Conservation (phyloP, 2,329 filamentous ascomycete species). For the Pseudogymnoascus pannorum region DNA sequence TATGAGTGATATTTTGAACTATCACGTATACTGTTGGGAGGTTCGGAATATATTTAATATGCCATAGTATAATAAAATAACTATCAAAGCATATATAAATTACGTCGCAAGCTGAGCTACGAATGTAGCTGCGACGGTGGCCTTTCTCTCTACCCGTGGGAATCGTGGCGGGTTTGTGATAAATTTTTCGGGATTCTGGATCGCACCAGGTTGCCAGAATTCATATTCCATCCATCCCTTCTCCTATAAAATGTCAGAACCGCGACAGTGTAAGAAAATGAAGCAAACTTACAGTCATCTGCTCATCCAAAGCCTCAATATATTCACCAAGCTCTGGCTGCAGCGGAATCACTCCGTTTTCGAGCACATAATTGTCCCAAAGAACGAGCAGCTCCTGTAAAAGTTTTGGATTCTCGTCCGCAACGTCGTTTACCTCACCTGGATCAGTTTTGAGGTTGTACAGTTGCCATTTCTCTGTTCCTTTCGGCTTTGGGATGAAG, state of each 20-base stretch:
- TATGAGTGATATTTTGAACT: neutral
- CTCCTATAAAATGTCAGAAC: constrained; percentile 29
- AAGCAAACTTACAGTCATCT: constrained; percentile 42
- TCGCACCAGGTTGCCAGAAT: constrained; percentile 50
- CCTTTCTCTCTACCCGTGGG: neutral
- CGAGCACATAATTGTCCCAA: constrained; percentile 52
- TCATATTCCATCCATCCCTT: constrained; percentile 61
- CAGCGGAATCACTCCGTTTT: constrained; percentile 53
- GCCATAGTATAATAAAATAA: neutral
- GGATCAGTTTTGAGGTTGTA: constrained; percentile 46
- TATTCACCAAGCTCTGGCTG: constrained; percentile 51
- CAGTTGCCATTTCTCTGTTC: constrained; percentile 49
- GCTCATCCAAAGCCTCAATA: constrained; percentile 53
- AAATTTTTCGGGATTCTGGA: constrained; percentile 14
- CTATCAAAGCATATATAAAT: neutral
- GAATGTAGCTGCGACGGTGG: neutral
- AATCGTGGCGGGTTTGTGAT: constrained; percentile 8
- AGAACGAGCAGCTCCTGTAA: constrained; percentile 42
- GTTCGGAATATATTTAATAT: neutral
- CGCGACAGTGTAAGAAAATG: neutral
- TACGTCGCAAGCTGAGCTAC: neutral
- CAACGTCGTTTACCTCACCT: constrained; percentile 42
- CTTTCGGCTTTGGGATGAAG: constrained; percentile 49
- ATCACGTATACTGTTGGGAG: neutral
- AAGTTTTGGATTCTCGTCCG: constrained; percentile 34